A percentile compares a stretch with the other conserved stretches of the same genome.
phyloP scores from a whole-genome alignment of 768 basidiomycete species.

The Kwoniella bestiolae region DNA sequence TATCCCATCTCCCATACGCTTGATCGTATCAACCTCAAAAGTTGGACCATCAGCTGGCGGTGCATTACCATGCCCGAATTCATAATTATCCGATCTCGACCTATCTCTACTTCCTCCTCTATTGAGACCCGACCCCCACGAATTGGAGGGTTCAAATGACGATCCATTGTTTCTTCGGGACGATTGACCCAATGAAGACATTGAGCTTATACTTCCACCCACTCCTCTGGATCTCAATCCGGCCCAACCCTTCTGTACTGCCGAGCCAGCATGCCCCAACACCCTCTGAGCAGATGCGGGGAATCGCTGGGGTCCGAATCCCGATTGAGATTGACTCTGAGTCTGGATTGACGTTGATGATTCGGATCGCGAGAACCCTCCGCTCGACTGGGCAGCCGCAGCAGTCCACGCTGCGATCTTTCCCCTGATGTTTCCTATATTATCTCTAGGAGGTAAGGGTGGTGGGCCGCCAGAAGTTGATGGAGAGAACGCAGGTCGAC shows the following conservation, averaged over 20 bases:
- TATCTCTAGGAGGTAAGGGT: slow-evolving; percentile 38
- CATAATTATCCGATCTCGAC: slow-evolving; percentile 28
- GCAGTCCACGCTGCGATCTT: slow-evolving; percentile 47
- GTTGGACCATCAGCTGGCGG: slow-evolving; percentile 36
- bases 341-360: slow-evolving; percentile 34
- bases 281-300: slow-evolving; percentile 43
- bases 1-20: slow-evolving; percentile 22
- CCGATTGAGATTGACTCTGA: slow-evolving; percentile 12
- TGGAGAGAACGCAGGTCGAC: slow-evolving; percentile 44
- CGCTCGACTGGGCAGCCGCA: slow-evolving; percentile 22
- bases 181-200: slow-evolving; percentile 28
- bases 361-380: slow-evolving; percentile 33
- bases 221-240: slow-evolving; percentile 45
- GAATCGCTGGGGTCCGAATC: slow-evolving; percentile 27
- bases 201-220: slow-evolving; percentile 40
- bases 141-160: slow-evolving; percentile 7
- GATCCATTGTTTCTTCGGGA: background rate
- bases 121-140: slow-evolving; percentile 30
- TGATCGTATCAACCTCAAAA: slow-evolving; percentile 29
- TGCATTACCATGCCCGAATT: slow-evolving; percentile 14
- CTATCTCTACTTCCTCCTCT: slow-evolving; percentile 28
- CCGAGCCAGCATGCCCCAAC: slow-evolving; percentile 46
- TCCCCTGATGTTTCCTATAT: slow-evolving; percentile 38
- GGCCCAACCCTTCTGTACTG: slow-evolving; percentile 51
- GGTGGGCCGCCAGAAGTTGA: slow-evolving; percentile 17